Percentiles rank a stretch among this genome's conserved stretches.
These are phyloP conservation scores for Piper longum DNA, from an alignment of 164 flowering plant genomes.

Conservation along the genomic window DNA sequence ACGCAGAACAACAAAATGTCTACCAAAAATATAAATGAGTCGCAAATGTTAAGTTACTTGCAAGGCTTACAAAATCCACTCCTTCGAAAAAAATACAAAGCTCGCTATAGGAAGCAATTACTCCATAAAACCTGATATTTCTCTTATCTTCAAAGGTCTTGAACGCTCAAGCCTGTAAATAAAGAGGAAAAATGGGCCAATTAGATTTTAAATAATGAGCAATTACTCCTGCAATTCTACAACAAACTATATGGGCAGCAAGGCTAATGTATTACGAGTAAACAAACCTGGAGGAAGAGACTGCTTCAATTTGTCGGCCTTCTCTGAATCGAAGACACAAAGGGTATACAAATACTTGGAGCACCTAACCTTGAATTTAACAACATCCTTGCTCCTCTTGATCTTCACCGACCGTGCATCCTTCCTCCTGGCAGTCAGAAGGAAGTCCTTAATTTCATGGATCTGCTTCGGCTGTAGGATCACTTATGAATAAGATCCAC, in stretches of 20 bases:
- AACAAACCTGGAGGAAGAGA: constrained; percentile 67
- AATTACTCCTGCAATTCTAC: neutral
- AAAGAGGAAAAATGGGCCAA: neutral
- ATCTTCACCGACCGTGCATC: constrained; percentile 74
- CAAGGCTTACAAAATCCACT: too few relatives aligned
- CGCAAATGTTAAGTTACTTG: too few relatives aligned
- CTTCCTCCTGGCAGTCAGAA: constrained; percentile 75
- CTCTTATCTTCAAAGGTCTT: constrained; percentile 3
- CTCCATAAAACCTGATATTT: too few relatives aligned
- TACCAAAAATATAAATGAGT: too few relatives aligned
- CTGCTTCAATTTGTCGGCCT: constrained; percentile 75
- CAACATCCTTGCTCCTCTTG: constrained; percentile 64
- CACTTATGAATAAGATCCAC: neutral
- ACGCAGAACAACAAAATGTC: too few relatives aligned
- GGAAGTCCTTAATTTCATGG: constrained; percentile 78
- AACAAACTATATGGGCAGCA: neutral
- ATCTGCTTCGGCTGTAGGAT: constrained; percentile 60
- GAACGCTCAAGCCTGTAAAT: constrained; percentile 7
- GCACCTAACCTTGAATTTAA: constrained; percentile 77
- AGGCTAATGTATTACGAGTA: too few relatives aligned
- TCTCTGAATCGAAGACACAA: constrained; percentile 57
- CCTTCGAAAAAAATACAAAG: too few relatives aligned
- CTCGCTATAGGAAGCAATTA: too few relatives aligned
- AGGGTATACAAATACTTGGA: constrained; percentile 67
- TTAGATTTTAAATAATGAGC: too few relatives aligned